Evolutionary conservation across 2,329 filamentous ascomycete genomes (phyloP), one percentile per base, ranked within the genome.

Genomic region (Cephalotrichum gorgonifer): DNA sequence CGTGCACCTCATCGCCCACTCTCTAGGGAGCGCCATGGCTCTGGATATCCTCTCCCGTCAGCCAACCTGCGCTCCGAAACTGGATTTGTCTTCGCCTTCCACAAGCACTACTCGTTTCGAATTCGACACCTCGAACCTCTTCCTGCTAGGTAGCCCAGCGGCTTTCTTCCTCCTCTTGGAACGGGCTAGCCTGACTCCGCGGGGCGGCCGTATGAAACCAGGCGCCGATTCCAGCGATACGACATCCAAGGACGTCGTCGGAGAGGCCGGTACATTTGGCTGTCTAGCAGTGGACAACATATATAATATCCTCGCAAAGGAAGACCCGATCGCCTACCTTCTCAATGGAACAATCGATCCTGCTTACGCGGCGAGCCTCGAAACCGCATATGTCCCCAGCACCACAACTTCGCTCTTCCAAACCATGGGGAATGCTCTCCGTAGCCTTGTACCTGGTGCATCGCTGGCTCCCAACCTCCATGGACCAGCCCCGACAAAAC

Each of bases 281-380:
- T 97, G 93, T 63, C 71, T 97, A 26, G 88, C 91, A 1, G 85
- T 97, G 2, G 88, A 97, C 67, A 98, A 97, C 62, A 78, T 98
- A 50, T 98, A 97, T 72, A 98, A 98, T 59, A 78, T 98, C 54
- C 79, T 97, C 61, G 71, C 78, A 35, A 75, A 73, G 53, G 76
- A 81, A 56, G 79, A 81, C 57, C 78, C 93, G 2, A 94, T 98
- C 50, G 88, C 90, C 1, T 97, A 96, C 63, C 77, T 91, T 15
- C 78, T 97, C 51, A 98, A 96, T 58, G 88, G 90, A 22, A 85
- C 90, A 3, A 83, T 97, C 39, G 93, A 98, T 62, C 78, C 81
- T 4, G 73, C 75, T 22, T 95, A 95, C 57, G 84, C 90, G 0
- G 73, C 81, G 7, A 81, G 81, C 46, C 74, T 98, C 42, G 89